Evolutionary conservation across 2,329 filamentous ascomycete species (phyloP).

Genomic region (Pseudogymnoascus sp.): DNA sequence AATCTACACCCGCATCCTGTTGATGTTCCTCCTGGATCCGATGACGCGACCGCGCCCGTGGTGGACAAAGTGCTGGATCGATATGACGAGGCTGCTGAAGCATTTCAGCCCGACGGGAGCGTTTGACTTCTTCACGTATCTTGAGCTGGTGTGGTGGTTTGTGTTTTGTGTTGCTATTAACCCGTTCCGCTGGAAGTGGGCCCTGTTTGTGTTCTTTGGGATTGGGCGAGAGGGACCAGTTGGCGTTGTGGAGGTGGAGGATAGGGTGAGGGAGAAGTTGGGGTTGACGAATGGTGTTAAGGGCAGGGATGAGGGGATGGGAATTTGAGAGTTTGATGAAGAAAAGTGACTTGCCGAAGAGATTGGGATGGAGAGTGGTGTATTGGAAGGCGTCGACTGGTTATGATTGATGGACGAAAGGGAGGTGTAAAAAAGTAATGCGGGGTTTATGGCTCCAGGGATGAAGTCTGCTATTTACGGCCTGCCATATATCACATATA

Average conservation of each 20-base stretch:
- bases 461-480: neutral
- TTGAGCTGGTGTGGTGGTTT: conserved; percentile 82
- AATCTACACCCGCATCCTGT: conserved; percentile 76
- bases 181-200: conserved; percentile 89
- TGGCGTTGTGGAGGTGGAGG: conserved; percentile 59
- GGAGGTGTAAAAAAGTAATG: neutral
- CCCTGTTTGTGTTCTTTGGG: conserved; percentile 72
- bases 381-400: neutral
- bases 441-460: neutral
- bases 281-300: conserved; percentile 31
- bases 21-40: conserved; percentile 81
- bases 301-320: conserved; percentile 15
- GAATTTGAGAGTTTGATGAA: neutral
- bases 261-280: conserved; percentile 48
- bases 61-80: conserved; percentile 82
- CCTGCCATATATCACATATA: neutral
- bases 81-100: conserved; percentile 71
- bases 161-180: conserved; percentile 71
- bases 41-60: conserved; percentile 62
- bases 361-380: neutral
- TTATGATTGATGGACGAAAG: neutral
- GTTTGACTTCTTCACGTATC: conserved; percentile 86
- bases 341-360: neutral
- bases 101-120: conserved; percentile 61
- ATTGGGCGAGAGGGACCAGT: conserved; percentile 60